Conservation (phyloP, 2,329 filamentous ascomycete genomes). For the Hypoxylon sp. region DNA sequence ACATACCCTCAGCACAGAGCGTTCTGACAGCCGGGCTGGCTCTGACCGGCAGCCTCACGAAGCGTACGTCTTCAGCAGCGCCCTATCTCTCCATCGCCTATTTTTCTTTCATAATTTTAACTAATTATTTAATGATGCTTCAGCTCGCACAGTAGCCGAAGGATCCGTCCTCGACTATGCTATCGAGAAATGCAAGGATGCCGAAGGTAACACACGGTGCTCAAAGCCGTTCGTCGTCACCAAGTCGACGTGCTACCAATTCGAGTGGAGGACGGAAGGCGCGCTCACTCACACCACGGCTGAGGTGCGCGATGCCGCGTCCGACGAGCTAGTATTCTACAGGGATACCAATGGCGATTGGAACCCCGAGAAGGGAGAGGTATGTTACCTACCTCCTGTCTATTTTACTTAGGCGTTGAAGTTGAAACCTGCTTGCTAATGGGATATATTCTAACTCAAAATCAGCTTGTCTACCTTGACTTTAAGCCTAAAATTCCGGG, state of each 20-base stretch:
- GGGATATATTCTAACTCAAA: not conserved
- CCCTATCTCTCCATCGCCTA: too few species aligned
- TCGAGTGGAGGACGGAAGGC: slow-evolving; percentile 60
- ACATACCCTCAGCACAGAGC: slow-evolving; percentile 51
- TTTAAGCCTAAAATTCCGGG: slow-evolving; percentile 63
- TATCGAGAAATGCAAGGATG: slow-evolving; percentile 59
- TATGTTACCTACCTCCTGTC: too few species aligned
- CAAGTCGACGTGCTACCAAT: slow-evolving; percentile 58
- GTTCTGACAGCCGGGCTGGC: slow-evolving; percentile 52
- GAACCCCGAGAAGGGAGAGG: slow-evolving; percentile 61
- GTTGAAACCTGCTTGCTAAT: not conserved
- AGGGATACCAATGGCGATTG: slow-evolving; percentile 63
- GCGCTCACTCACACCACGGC: slow-evolving; percentile 56
- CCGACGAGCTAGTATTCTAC: slow-evolving; percentile 61
- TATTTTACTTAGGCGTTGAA: not conserved
- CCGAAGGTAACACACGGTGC: slow-evolving; percentile 58
- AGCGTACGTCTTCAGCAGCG: slow-evolving; percentile 42
- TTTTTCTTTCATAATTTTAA: not conserved
- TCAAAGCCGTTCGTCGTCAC: slow-evolving; percentile 59
- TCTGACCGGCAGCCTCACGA: slow-evolving; percentile 44
- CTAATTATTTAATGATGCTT: not conserved
- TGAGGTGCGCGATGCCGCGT: slow-evolving; percentile 52
- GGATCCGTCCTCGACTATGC: slow-evolving; percentile 61
- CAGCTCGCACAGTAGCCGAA: slow-evolving; percentile 50
- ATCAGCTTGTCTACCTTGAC: slow-evolving; percentile 60